Conservation (phyloP, 768 basidiomycete genomes). For the Vararia minispora region DNA sequence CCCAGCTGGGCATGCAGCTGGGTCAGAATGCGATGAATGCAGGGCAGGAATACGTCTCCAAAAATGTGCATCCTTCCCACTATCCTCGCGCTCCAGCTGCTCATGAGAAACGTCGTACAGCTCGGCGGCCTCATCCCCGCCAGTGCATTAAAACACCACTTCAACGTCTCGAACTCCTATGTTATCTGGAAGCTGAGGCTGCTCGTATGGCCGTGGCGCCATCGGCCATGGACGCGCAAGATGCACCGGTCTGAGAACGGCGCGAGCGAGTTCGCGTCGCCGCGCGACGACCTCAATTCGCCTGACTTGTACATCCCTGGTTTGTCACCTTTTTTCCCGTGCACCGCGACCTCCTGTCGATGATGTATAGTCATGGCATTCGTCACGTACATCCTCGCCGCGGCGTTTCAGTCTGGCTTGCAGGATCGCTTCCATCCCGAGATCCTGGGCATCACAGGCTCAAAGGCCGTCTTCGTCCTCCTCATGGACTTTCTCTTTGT, state of each 20-base stretch:
- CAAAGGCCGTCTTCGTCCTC: conserved; percentile 75
- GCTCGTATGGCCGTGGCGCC: conserved; percentile 92
- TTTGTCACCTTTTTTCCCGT: conserved; percentile 21
- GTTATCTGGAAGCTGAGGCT: conserved; percentile 83
- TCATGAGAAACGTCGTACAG: conserved; percentile 26
- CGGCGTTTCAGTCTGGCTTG: conserved; percentile 76
- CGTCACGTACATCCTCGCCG: conserved; percentile 88
- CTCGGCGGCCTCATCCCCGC: conserved; percentile 73
- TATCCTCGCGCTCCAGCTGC: background rate
- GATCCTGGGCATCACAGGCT: conserved; percentile 78
- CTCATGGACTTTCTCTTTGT: conserved; percentile 84
- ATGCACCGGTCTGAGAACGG: conserved; percentile 52
- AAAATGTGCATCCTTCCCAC: conserved; percentile 52
- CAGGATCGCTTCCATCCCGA: conserved; percentile 78
- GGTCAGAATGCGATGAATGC: conserved; percentile 86
- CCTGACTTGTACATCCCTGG: conserved; percentile 97
- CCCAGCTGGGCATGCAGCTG: conserved; percentile 93
- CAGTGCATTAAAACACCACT: conserved; percentile 74
- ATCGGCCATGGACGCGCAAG: conserved; percentile 77
- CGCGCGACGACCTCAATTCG: conserved; percentile 89
- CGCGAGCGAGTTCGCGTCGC: conserved; percentile 72
- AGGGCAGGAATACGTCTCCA: conserved; percentile 92
- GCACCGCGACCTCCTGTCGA: conserved; percentile 2
- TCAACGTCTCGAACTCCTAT: conserved; percentile 94
- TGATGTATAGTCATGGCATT: conserved; percentile 73